Percentiles rank a stretch among this genome's conserved stretches.
Evolutionary conservation across 2,329 filamentous ascomycete species (phyloP).

Genomic region (Fusarium sp.): DNA sequence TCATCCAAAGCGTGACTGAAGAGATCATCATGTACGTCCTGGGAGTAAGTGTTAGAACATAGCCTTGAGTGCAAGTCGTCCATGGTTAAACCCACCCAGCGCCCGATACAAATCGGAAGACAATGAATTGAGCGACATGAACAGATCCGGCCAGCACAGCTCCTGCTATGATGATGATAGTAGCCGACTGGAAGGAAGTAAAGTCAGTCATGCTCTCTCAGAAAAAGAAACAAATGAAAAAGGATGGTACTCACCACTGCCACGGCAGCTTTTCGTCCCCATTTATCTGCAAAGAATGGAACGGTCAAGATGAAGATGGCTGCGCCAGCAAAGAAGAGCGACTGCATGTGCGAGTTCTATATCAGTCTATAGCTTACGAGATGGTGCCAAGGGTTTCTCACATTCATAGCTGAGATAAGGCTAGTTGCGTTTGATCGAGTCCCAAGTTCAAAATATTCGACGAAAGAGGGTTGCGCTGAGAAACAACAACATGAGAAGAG

Average conservation of each 20-base stretch:
- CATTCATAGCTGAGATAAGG: neutral
- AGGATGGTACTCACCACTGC: neutral
- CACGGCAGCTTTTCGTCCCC: neutral
- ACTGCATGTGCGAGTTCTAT: neutral
- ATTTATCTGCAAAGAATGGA: neutral
- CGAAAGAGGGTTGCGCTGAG: neutral
- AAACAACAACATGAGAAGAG: neutral
- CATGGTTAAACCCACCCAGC: neutral
- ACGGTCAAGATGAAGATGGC: neutral
- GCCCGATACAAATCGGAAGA: neutral
- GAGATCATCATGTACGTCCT: neutral
- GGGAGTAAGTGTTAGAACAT: neutral
- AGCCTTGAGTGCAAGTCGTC: fast-evolving
- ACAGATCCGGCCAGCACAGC: neutral
- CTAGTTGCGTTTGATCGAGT: neutral
- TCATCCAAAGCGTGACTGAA: neutral
- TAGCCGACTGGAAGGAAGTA: neutral
- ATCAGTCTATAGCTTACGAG: neutral
- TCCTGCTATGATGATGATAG: neutral
- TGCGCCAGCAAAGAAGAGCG: neutral
- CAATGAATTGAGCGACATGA: neutral
- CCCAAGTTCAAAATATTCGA: neutral
- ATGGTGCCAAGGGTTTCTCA: neutral
- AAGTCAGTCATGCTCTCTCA: neutral
- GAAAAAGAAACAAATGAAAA: too few species aligned